Conservation (phyloP, 805 yeast genomes). For the Ogataea allantospora region DNA sequence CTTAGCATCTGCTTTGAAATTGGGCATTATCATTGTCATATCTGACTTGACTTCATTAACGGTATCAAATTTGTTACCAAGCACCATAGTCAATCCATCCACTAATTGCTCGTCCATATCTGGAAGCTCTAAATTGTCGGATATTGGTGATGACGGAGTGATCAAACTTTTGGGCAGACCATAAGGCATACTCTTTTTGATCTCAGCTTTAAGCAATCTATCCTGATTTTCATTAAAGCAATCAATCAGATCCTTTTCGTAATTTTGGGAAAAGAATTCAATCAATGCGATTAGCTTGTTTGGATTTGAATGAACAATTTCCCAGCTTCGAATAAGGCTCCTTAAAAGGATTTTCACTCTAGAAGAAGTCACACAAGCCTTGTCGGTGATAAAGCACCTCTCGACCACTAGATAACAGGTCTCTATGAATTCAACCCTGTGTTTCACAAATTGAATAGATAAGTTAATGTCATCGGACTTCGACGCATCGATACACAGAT, state of each 20-base stretch:
- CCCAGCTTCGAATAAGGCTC: conserved; percentile 25
- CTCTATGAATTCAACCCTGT: conserved; percentile 23
- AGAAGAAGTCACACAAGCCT: conserved; percentile 17
- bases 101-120: conserved; percentile 20
- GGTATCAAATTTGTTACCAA: conserved; percentile 20
- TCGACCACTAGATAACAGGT: conserved; percentile 20
- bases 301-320: conserved; percentile 16
- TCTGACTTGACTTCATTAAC: conserved; percentile 27
- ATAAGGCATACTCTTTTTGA: conserved; percentile 6
- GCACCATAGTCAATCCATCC: conserved; percentile 32
- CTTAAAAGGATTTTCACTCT: conserved; percentile 24
- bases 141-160: conserved; percentile 4
- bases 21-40: conserved; percentile 40
- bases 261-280: conserved; percentile 9
- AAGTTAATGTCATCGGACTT: conserved; percentile 27
- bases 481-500: conserved; percentile 27
- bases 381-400: conserved; percentile 10
- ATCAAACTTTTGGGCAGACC: neutral
- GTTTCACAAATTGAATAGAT: conserved; percentile 32
- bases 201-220: conserved; percentile 11
- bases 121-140: conserved; percentile 8
- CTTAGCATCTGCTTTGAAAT: conserved; percentile 12
- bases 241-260: conserved; percentile 18
- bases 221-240: conserved; percentile 18
- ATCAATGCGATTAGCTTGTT: conserved; percentile 15